phyloP scores from a whole-genome alignment of 768 basidiomycete species.

The Naganishia onofrii region DNA sequence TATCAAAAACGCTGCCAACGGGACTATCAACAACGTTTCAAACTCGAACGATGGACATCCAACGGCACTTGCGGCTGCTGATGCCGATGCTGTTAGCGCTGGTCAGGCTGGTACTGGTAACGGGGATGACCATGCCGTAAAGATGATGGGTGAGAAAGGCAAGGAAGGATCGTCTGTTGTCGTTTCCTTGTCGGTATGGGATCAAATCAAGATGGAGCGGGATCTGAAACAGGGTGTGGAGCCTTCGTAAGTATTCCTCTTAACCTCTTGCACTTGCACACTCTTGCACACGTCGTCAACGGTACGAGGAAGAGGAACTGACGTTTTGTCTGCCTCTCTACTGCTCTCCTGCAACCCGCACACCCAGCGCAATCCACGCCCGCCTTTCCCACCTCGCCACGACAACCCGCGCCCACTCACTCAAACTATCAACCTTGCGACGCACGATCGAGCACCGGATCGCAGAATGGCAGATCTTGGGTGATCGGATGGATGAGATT shows the following conservation, averaged over 20 bases:
- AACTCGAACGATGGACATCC: no score
- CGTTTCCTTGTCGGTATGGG: constrained; percentile 9
- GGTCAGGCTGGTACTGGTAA: no score
- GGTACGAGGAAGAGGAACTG: no score
- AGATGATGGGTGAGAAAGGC: no score
- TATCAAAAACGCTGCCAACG: no score
- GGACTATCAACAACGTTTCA: no score
- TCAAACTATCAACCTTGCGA: constrained; percentile 7
- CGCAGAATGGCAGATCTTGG: constrained; percentile 1
- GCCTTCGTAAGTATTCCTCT: constrained; percentile 1
- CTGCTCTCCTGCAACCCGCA: not conserved
- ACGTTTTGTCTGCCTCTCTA: no score
- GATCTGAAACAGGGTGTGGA: not conserved
- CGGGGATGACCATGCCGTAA: no score
- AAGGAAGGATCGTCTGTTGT: no score
- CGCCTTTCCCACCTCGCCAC: not conserved
- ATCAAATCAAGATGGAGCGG: not conserved
- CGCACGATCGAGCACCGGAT: constrained; percentile 22
- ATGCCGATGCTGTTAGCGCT: not conserved
- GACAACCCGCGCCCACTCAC: not conserved
- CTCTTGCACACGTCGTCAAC: no score
- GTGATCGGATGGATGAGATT: not conserved
- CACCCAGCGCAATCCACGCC: not conserved
- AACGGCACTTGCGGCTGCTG: no score
- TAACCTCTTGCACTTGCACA: no score